Conservation (phyloP, 2,329 filamentous ascomycete genomes). For the Trichocomaceae sp. region DNA sequence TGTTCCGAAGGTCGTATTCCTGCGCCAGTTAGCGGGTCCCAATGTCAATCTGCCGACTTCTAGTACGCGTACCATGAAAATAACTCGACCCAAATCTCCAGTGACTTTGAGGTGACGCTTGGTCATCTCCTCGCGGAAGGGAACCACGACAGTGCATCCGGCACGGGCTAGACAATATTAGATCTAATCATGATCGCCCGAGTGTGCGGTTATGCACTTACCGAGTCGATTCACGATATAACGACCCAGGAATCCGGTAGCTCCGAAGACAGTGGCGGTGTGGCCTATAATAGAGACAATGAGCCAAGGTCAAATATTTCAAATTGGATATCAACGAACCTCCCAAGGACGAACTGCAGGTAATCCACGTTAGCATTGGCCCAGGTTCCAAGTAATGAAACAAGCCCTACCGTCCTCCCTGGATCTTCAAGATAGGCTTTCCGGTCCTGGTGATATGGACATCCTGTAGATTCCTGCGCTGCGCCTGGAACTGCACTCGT, state of each 20-base stretch:
- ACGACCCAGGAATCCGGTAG: conserved; percentile 87
- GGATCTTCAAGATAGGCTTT: conserved; percentile 82
- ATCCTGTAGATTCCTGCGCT: conserved; percentile 60
- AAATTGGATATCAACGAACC: conserved; percentile 48
- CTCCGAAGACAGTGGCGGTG: conserved; percentile 95
- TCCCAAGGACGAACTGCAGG: conserved; percentile 69
- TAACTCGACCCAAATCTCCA: conserved; percentile 85
- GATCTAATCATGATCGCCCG: conserved; percentile 26
- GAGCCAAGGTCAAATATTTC: conserved; percentile 18
- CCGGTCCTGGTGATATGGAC: conserved; percentile 90
- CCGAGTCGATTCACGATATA: conserved; percentile 97
- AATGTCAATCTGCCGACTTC: not conserved
- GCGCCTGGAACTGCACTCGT: conserved; percentile 34
- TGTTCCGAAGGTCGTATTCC: conserved; percentile 95
- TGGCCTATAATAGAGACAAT: conserved; percentile 58
- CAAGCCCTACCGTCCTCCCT: conserved; percentile 73
- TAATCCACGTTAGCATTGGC: conserved; percentile 14
- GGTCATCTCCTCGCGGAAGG: conserved; percentile 93
- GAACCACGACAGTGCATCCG: conserved; percentile 90
- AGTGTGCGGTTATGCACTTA: conserved; percentile 31
- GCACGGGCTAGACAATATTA: conserved; percentile 60
- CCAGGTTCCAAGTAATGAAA: conserved; percentile 14
- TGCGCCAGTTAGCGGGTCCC: conserved; percentile 28
- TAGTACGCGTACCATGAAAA: conserved; percentile 57
- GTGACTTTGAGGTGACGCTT: conserved; percentile 94